Base-by-base conservation (phyloP, 345 rosid genomes). In the Atalantia buxifolia region DNA sequence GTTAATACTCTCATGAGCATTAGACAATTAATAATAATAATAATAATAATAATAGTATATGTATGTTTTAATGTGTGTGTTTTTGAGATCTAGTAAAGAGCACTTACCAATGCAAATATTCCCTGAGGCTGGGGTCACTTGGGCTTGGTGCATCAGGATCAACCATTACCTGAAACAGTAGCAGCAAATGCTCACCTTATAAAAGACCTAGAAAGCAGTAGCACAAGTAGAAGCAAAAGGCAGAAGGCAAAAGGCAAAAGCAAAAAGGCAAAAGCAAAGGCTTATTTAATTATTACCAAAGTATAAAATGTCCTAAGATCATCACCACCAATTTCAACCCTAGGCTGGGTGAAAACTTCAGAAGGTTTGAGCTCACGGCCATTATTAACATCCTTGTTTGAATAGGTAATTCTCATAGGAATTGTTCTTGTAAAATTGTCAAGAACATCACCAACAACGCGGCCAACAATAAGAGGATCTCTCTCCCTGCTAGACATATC, bases 101-200 rank as follows among this genome's bases (percentile, higher is more conserved):
- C 16, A 75, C 67, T 63, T 27, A 91, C 93, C 93, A 90, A 71
- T 90, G 92, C 86, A 90, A 78, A 77, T 92, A 92, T 76, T 90
- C 95, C 64, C 87, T 81, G 6, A 88, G 84, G 77, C 28, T 76
- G 2, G 93, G 95, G 35, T 90, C 88, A 69, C 95, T 90, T 19
- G 95, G 93, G 81, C 90, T 92, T 30, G 95, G 93, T 5, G 95
- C 91, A 78, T 92, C 93, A 38, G 95, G 93, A 75, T 92, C 95
- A 40, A 90, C 92, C 95, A 92, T 87, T 28, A 88, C 89, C 92
- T 91, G 80, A 74, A 80, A 50, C 71, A 76, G 33, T 16, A 14
- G 55, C 1, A n/a, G 10, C 36, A 25, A 35, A 31, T 13, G 22
- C 2, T 33, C 8, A n/a, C 40, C 31, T 9, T 8, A 73, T 12